Evolutionary conservation across 768 basidiomycete species (phyloP), one percentile per base, ranked within the genome.

Genomic region (Serendipita sp.): DNA sequence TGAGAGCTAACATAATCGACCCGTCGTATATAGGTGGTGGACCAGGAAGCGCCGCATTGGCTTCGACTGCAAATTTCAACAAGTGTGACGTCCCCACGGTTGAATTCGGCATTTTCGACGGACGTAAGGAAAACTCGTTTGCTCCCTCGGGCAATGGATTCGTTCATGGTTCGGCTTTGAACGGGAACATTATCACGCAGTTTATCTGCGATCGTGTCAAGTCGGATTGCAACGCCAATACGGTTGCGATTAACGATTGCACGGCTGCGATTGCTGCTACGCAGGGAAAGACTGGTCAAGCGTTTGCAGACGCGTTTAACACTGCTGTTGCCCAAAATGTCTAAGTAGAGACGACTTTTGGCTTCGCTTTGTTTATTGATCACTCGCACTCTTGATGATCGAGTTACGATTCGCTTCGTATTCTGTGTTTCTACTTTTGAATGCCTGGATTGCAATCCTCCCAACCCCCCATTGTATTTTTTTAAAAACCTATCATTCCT

Each of bases 161-260:
- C 75, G 77, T 75, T 73, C 82, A 84, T 68, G 81, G 81, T 46
- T 83, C 83, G 15, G 83, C 83, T n/a, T 78, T 83, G 68, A 78
- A 78, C 70, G 80, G 82, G 68, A 76, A 74, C 67, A 82, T 84
- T 70, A 84, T 85, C 74, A 78, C 81, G 15, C 76, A 79, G 75
- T 70, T 79, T 72, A 81, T 45, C 47, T 68, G 68, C 63, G 54
- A 64, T n/a, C 65, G 48, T 41, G 34, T 67, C 51, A 34, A 24
- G 37, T 30, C 18, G 64, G 63, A 34, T 10, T 66, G 65, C 63
- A n/a, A 64, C 30, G 65, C 64, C n/a, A 64, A 63, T 30, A 62
- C 65, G 45, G 66, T 67, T 28, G 56, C 56, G 24, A 60, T 60
- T 28, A 24, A 60, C 7, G 56, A 60, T 28, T 60, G 56, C 35